Conservation (phyloP, 2,329 filamentous ascomycete genomes). For the Clonostachys sp. region DNA sequence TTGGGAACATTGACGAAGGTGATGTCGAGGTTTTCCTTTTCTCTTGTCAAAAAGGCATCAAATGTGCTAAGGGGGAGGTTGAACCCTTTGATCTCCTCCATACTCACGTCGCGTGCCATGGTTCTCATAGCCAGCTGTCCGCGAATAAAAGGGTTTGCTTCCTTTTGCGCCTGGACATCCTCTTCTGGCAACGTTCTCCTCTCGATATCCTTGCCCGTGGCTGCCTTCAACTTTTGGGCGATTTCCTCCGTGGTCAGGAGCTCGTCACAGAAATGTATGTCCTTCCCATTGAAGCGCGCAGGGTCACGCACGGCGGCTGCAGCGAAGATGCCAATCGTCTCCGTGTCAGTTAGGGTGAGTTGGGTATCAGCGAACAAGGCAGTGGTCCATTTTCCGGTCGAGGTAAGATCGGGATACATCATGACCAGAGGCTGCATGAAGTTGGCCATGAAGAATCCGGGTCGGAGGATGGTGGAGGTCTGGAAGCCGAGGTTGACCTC, state of each 20-base stretch:
- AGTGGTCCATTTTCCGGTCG: conserved; percentile 27
- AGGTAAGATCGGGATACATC: conserved; percentile 28
- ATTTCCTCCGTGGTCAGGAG: conserved; percentile 26
- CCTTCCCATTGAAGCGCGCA: conserved; percentile 27
- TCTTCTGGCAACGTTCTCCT: conserved; percentile 30
- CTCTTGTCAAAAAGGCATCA: conserved; percentile 31
- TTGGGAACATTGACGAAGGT: conserved; percentile 7
- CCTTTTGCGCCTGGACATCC: conserved; percentile 27
- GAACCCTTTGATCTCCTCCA: conserved; percentile 25
- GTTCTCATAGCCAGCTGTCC: conserved; percentile 27
- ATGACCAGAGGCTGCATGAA: conserved; percentile 36
- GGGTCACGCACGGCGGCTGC: conserved; percentile 36
- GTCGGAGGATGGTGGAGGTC: conserved; percentile 43
- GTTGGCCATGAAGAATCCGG: conserved; percentile 47
- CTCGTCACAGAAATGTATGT: conserved; percentile 35
- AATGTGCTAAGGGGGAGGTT: conserved; percentile 36
- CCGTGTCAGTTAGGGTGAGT: conserved; percentile 37
- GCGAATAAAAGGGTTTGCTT: conserved; percentile 26
- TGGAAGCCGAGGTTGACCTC: conserved; percentile 27
- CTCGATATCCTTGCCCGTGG: conserved; percentile 25
- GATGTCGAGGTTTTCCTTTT: conserved; percentile 22
- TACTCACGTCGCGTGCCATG: conserved; percentile 12
- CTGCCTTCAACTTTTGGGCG: conserved; percentile 24
- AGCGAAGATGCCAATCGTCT: conserved; percentile 41
- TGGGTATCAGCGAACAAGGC: conserved; percentile 24